These are phyloP conservation scores for Antarctomyces pellizariae DNA, from an alignment of 495 filamentous ascomycete genomes.

Conservation along the genomic window DNA sequence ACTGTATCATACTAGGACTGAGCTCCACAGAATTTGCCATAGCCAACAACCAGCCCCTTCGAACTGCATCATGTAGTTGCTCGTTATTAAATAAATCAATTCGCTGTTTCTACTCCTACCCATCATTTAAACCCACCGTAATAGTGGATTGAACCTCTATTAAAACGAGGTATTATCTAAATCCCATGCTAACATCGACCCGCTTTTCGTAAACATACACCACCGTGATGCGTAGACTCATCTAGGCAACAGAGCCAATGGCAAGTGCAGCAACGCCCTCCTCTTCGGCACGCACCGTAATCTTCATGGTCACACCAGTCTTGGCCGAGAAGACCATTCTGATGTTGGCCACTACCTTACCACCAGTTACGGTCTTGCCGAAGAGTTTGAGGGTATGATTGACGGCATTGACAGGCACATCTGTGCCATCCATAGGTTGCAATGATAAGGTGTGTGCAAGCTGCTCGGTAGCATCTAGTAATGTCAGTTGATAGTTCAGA, in stretches of 20 bases:
- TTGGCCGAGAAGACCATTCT: constrained; percentile 88
- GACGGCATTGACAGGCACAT: constrained; percentile 63
- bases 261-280: constrained; percentile 71
- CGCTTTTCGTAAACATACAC: neutral
- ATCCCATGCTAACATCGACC: too few species aligned
- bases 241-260: constrained; percentile 59
- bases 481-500: constrained; percentile 5
- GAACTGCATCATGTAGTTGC: too few species aligned
- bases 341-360: constrained; percentile 65
- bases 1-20: too few species aligned
- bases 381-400: constrained; percentile 91
- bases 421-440: constrained; percentile 83
- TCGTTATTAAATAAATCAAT: too few species aligned
- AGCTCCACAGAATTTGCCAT: too few species aligned
- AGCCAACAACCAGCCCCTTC: too few species aligned
- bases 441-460: constrained; percentile 67
- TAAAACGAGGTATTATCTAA: too few species aligned
- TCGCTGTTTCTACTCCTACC: too few species aligned
- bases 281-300: constrained; percentile 75
- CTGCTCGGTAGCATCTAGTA: constrained; percentile 77
- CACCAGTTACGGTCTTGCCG: constrained; percentile 83
- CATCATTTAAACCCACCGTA: too few species aligned
- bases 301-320: constrained; percentile 83
- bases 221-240: neutral
- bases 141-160: neutral